phyloP scores from a whole-genome alignment of 2,329 filamentous ascomycete genomes.

The Aspergillus transmontanensis region DNA sequence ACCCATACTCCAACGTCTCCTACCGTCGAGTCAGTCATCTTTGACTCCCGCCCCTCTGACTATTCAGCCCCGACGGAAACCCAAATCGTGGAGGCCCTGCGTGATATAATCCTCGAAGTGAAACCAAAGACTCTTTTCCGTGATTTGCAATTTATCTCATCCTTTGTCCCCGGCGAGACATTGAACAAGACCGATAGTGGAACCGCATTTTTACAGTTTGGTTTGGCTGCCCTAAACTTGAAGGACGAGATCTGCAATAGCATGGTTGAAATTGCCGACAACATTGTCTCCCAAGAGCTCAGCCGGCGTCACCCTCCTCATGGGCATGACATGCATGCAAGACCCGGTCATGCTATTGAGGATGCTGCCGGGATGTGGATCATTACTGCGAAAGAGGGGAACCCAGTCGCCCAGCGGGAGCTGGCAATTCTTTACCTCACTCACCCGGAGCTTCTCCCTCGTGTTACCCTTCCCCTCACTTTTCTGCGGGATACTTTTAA shows the following conservation, averaged over 20 bases:
- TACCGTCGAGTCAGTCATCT: constrained; percentile 33
- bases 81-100: constrained; percentile 65
- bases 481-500: constrained; percentile 89
- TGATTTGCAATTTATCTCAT: constrained; percentile 72
- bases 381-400: constrained; percentile 90
- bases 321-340: constrained; percentile 32
- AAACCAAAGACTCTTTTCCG: constrained; percentile 81
- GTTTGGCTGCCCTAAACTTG: constrained; percentile 80
- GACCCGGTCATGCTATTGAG: constrained; percentile 48
- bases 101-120: constrained; percentile 68
- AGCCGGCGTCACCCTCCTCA: constrained; percentile 39
- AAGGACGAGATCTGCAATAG: constrained; percentile 86
- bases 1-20: constrained; percentile 26
- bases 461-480: constrained; percentile 80
- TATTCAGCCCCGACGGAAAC: constrained; percentile 61
- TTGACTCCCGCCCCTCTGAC: constrained; percentile 43
- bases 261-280: constrained; percentile 75
- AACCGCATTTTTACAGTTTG: constrained; percentile 89
- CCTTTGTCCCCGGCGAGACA: constrained; percentile 60
- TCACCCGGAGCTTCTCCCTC: constrained; percentile 78
- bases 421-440: constrained; percentile 91
- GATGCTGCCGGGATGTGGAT: constrained; percentile 89
- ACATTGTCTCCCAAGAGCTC: constrained; percentile 63
- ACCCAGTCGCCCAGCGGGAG: constrained; percentile 86
- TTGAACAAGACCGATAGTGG: constrained; percentile 61